Evolutionary conservation across 2,329 filamentous ascomycete genomes (phyloP).

Genomic region (Corniculantispora saksenae): DNA sequence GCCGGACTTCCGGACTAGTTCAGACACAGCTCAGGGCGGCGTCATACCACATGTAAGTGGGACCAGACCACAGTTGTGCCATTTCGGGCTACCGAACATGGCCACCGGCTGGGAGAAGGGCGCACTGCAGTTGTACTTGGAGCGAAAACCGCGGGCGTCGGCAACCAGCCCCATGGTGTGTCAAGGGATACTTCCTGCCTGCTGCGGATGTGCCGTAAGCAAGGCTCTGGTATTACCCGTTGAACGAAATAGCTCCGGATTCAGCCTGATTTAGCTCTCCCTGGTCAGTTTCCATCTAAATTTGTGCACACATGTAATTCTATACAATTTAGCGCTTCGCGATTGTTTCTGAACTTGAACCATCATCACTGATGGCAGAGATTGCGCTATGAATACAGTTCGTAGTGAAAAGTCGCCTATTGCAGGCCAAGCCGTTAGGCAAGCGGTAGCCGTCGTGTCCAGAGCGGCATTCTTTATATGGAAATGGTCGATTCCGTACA

Average conservation of each 20-base stretch:
- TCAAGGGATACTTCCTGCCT: too few species aligned
- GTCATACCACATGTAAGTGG: not conserved
- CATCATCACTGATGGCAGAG: not conserved
- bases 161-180: too few species aligned
- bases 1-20: not conserved
- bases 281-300: too few species aligned
- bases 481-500: constrained; percentile 24
- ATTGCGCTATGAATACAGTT: not conserved
- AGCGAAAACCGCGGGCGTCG: not conserved
- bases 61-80: not conserved
- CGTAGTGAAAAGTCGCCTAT: too few species aligned
- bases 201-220: not conserved
- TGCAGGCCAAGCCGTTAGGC: too few species aligned
- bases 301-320: too few species aligned
- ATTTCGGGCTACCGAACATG: not conserved
- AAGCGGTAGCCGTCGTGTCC: not conserved
- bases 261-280: not conserved
- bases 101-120: too few species aligned
- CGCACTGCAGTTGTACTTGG: not conserved
- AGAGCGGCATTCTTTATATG: constrained; percentile 12
- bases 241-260: not conserved
- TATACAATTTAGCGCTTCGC: too few species aligned
- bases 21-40: not conserved
- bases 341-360: not conserved
- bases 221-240: not conserved